Evolutionary conservation across 2,329 filamentous ascomycete genomes (phyloP).

Genomic region (Pestalotiopsis sp.): DNA sequence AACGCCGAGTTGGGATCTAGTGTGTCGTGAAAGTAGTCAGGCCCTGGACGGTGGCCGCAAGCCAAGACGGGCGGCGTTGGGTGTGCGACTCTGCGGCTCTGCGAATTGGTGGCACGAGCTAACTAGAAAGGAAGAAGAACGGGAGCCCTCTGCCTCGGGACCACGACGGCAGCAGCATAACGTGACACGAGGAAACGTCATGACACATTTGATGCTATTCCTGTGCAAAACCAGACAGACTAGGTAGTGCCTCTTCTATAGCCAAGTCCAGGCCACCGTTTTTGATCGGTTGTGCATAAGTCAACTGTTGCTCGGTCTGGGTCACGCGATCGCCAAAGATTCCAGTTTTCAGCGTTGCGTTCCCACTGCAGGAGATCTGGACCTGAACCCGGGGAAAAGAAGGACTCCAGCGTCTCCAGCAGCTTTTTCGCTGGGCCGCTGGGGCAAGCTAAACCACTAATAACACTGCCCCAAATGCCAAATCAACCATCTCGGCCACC

Average conservation of each 20-base stretch:
- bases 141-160: not conserved
- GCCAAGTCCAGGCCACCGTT: not conserved
- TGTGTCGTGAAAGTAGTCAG: not conserved
- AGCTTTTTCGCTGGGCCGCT: not conserved
- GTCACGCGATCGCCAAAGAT: not conserved
- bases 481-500: not conserved
- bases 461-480: not conserved
- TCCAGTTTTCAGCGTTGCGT: not conserved
- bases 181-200: not conserved
- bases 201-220: not conserved
- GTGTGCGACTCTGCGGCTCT: not conserved
- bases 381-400: not conserved
- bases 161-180: not conserved
- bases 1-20: not conserved
- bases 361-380: not conserved
- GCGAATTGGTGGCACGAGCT: not conserved
- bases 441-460: not conserved
- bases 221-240: not conserved
- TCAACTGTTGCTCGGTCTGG: not conserved
- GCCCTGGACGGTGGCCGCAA: not conserved
- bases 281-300: too few species aligned
- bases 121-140: not conserved
- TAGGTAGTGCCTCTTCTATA: not conserved
- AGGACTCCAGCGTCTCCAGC: not conserved
- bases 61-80: not conserved